Evolutionary conservation across 106 monocot genomes (phyloP).

Genomic region (Triglochin maritima): DNA sequence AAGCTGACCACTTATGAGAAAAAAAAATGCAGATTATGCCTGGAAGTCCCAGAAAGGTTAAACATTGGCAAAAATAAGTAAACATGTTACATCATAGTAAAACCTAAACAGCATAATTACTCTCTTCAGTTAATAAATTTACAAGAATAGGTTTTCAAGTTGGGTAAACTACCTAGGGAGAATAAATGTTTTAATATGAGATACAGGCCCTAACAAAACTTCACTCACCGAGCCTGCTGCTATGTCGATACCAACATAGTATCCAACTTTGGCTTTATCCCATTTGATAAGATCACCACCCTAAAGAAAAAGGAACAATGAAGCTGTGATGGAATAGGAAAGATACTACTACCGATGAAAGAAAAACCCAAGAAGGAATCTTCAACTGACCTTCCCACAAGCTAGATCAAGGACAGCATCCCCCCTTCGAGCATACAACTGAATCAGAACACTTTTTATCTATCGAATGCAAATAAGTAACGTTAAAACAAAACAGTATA

Average conservation of each 20-base stretch:
- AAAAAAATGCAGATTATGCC: no score
- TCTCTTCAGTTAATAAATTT: no score
- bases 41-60: no score
- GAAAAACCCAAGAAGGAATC: background rate
- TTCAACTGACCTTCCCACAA: constrained; percentile 75
- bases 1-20: no score
- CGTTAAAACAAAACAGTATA: no score
- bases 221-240: constrained; percentile 93
- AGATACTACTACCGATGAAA: background rate
- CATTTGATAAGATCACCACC: constrained; percentile 98
- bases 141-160: no score
- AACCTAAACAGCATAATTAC: no score
- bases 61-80: no score
- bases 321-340: background rate
- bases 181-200: background rate
- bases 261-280: constrained; percentile 95
- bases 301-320: constrained; percentile 20
- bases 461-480: constrained; percentile 15
- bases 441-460: constrained; percentile 99
- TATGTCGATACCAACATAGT: constrained; percentile 97
- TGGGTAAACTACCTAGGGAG: background rate
- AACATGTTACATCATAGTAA: no score
- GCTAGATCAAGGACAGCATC: constrained; percentile 97
- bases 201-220: background rate
- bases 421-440: constrained; percentile 63